These are phyloP conservation scores for Neurospora sp. DNA, from an alignment of 2,329 filamentous ascomycete species.

Conservation along the genomic window DNA sequence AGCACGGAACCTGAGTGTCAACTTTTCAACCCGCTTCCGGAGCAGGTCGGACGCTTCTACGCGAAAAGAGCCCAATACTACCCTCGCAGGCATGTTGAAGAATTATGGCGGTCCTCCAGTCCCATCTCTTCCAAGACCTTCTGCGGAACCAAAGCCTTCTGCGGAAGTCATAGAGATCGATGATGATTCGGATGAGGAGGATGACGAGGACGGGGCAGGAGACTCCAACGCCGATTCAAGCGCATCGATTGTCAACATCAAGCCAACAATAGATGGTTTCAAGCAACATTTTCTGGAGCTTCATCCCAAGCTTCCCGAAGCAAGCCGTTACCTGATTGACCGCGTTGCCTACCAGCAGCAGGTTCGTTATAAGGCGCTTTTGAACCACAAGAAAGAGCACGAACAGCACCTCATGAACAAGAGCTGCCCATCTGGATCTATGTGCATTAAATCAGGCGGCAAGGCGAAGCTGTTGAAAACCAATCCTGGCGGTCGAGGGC, in stretches of 20 bases:
- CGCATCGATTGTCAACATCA: slow-evolving; percentile 55
- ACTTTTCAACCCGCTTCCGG: slow-evolving; percentile 34
- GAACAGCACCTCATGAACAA: slow-evolving; percentile 41
- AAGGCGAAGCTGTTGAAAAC: slow-evolving; percentile 41
- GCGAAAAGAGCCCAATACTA: slow-evolving; percentile 21
- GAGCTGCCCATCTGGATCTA: slow-evolving; percentile 49
- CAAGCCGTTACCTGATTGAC: slow-evolving; percentile 56
- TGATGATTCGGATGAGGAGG: slow-evolving; percentile 40
- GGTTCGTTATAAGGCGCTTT: slow-evolving; percentile 65
- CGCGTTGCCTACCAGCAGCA: slow-evolving; percentile 76
- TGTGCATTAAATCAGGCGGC: slow-evolving; percentile 61
- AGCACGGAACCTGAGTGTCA: slow-evolving; percentile 29
- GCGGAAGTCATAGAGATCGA: slow-evolving; percentile 30
- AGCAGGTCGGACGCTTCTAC: slow-evolving; percentile 38
- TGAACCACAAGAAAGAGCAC: slow-evolving; percentile 63
- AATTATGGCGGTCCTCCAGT: slow-evolving; percentile 44
- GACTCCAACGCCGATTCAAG: slow-evolving; percentile 52
- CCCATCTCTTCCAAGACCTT: slow-evolving; percentile 30
- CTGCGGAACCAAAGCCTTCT: slow-evolving; percentile 22
- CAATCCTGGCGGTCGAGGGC: neutral
- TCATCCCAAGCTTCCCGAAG: slow-evolving; percentile 57
- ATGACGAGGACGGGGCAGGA: slow-evolving; percentile 54
- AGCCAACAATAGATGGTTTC: slow-evolving; percentile 68
- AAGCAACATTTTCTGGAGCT: slow-evolving; percentile 60
- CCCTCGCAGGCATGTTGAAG: slow-evolving; percentile 40